Evolutionary conservation across 345 rosid species (phyloP).

Genomic region (Populus davidiana): DNA sequence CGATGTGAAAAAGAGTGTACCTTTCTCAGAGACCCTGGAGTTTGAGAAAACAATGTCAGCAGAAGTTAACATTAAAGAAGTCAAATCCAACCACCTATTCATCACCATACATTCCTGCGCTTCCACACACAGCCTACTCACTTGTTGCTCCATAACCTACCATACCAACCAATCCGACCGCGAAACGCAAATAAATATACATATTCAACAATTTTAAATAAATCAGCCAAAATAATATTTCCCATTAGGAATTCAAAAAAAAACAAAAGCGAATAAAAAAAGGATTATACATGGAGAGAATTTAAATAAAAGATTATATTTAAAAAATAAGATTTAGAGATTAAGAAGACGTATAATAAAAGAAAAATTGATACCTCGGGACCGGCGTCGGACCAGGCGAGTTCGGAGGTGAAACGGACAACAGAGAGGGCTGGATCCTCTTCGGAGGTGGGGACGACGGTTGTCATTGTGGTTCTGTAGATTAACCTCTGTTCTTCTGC

Average conservation of each 20-base stretch:
- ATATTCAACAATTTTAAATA: background rate
- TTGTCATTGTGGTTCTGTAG: slow-evolving; percentile 46
- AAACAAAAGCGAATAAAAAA: background rate
- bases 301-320: background rate
- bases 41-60: slow-evolving; percentile 73
- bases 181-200: background rate
- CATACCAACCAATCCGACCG: background rate
- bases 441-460: slow-evolving; percentile 89
- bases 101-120: slow-evolving; percentile 66
- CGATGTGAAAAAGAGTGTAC: slow-evolving; percentile 23
- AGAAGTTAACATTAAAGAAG: slow-evolving; percentile 77
- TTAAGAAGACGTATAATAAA: background rate
- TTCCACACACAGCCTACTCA: slow-evolving; percentile 64
- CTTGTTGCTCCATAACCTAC: slow-evolving; percentile 78
- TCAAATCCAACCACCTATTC: slow-evolving; percentile 77
- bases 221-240: background rate
- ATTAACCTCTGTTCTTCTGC: background rate
- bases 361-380: slow-evolving; percentile 53
- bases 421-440: slow-evolving; percentile 87
- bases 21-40: slow-evolving; percentile 86
- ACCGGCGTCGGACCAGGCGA: slow-evolving; percentile 98
- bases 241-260: background rate
- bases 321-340: background rate
- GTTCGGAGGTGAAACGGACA: slow-evolving; percentile 87
- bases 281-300: background rate